Base-by-base conservation (phyloP, 164 flowering plant genomes). In the Piper longum region DNA sequence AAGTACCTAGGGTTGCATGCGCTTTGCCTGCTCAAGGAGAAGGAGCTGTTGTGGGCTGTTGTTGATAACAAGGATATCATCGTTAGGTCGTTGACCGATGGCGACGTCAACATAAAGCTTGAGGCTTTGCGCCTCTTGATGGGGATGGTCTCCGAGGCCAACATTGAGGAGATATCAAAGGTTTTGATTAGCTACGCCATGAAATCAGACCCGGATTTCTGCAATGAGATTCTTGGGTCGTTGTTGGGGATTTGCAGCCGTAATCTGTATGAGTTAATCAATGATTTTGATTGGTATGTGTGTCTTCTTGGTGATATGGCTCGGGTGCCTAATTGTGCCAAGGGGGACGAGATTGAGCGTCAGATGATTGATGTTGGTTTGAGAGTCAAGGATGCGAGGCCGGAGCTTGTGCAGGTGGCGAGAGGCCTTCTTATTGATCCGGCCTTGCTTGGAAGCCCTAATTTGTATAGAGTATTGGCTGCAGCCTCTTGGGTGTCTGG, bases 401-500 rank as follows among this genome's bases (percentile, higher is more conserved):
- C 78, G 2, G 79, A 84, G 75, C 89, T 93, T 66, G 93, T 90
- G 59, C 82, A 70, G 64, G 86, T 88, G 67, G 70, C 75, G 60
- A 91, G 97, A 52, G 88, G 81, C 68, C 74, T 90, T 64, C 72
- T 93, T 63, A 93, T 87, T 61, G 97, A 93, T 73, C 99, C 99
- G 64, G 96, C 99, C 56, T 79, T 93, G 60, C 95, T 93, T 65
- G 89, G 97, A 44, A 87, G 88, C 68, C 81, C 83, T 26, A 82
- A 74, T 69, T 66, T 90, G 67, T 82, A 90, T 61, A 72, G 77
- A 62, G 79, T 86, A 65, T 68, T 93, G 71, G 81, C 85, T 58
- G 97, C 97, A 40, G 91, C 91, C 69, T 96, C 97, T 70, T 93
- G 97, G 97, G 77, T 87, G 16, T 82, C 85, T 3, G 99, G 97